Evolutionary conservation across 1,284 basidiomycete genomes (phyloP), one percentile per base, ranked within the genome.

Genomic region (Heterobasidion occidentale): DNA sequence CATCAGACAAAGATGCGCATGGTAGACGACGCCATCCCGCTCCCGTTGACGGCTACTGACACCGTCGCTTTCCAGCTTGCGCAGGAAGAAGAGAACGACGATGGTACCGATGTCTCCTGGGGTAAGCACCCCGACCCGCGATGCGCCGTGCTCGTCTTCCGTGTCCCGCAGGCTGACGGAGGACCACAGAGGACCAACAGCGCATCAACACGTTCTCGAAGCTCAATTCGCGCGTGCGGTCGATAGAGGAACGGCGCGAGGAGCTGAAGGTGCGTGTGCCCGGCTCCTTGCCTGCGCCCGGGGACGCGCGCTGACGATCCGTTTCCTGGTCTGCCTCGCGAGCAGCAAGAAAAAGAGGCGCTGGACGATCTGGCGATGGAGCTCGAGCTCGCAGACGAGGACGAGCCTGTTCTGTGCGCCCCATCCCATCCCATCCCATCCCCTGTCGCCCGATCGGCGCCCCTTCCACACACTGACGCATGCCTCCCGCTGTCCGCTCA

Each of bases 141-240:
- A 45, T 42, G 15, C 27, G 27, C 27, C 11, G 4, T 42, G 11
- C 7, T 42, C n/a, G 11, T n/a, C n/a, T 11, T 7, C 38, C 11
- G 7, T 42, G 12, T 42, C 7, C 38, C n/a, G 5, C 11, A 42
- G n/a, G 11, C n/a, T n/a, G 38, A 42, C n/a, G 12, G 38, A 42
- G n/a, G n/a, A 3, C 12, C 3, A 7, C 63, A 93, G 91, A 94
- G 79, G 95, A 99, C 71, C 95, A 98, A 71, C 85, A 94, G 64
- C 79, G 81, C 17, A 99, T 98, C 74, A 98, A 92, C 73, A 79
- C 83, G 0, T 98, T 99, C 70, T 96, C 92, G 0, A 94, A 94
- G 66, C 77, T 96, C 50, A 98, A 98, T 69, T 86, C 84, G 6
- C 83, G 92, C 46, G 70, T 90, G 56, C 79, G 83, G 9, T 79